These are phyloP conservation scores for Claviceps fusiformis DNA, from an alignment of 2,329 filamentous ascomycete species.

Conservation along the genomic window DNA sequence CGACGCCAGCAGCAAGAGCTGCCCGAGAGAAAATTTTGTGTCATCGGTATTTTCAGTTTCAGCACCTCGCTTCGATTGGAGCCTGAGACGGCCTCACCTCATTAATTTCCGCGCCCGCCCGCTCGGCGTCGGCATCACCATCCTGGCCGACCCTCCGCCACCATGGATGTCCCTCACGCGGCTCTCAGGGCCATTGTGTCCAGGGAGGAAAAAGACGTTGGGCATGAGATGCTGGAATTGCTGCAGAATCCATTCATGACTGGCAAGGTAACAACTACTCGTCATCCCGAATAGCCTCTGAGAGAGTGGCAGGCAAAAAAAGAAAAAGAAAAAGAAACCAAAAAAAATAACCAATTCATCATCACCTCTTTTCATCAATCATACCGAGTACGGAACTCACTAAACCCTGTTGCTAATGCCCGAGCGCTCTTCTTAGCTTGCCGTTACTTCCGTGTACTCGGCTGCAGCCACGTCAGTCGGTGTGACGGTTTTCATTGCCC, in stretches of 20 bases:
- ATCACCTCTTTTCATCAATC: too few relatives aligned
- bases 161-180: not conserved
- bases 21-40: not conserved
- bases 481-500: conserved; percentile 57
- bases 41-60: not conserved
- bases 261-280: not conserved
- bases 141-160: not conserved
- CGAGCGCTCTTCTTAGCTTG: conserved; percentile 12
- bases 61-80: not conserved
- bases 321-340: too few relatives aligned
- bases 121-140: not conserved
- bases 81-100: not conserved
- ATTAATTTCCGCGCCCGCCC: not conserved
- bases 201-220: conserved; percentile 16
- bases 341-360: too few relatives aligned
- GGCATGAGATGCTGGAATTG: conserved; percentile 32
- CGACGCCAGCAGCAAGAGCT: not conserved
- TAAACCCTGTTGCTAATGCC: too few relatives aligned
- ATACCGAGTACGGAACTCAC: too few relatives aligned
- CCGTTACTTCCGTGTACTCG: conserved; percentile 50
- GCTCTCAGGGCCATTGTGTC: not conserved
- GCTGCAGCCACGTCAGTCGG: conserved; percentile 70
- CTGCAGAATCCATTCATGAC: conserved; percentile 36
- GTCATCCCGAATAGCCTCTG: not conserved
- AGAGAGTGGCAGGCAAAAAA: too few relatives aligned